Evolutionary conservation across 1,284 basidiomycete species (phyloP), one percentile per base, ranked within the genome.

Genomic region (Melampsora larici-populina): DNA sequence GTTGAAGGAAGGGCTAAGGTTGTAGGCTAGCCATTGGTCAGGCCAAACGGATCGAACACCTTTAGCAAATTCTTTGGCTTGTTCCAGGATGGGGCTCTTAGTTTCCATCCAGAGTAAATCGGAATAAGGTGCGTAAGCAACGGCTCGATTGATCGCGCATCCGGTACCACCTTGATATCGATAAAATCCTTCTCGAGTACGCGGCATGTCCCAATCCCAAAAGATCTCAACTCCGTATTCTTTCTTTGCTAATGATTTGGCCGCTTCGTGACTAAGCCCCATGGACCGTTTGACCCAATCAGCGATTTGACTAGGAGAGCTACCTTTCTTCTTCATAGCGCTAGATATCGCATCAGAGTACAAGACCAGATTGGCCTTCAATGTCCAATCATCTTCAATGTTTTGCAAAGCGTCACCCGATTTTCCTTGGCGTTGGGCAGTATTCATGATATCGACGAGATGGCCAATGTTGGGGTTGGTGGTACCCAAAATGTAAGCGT

Each of bases 21-120:
- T 97, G 84, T 96, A 97, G n/a, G 95, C 93, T 81, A 97, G 89
- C 90, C 89, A 86, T 82, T 83, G 83, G 71, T 55, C 89, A 55
- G 92, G 92, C 83, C 87, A 88, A 82, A 87, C 87, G 80, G 88
- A 87, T 78, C 91, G 87, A 81, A 96, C 92, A 82, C 88, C 88
- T 68, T 89, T 86, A 1, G 93, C 90, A 83, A 96, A 94, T 66
- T 87, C 88, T 66, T 88, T 87, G 0, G 94, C 94, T 83, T 94
- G 89, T 80, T 89, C 87, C 29, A 97, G 85, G 83, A 93, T 88
- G 1, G 94, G 93, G 48, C 87, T 88, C 82, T 93, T 94, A 15
- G 94, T 96, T 86, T 96, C 94, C 65, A 95, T 87, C 93, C 92
- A 94, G 68, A 93, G 86, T 81, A 94, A 87, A 83, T 94, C 93